Evolutionary conservation across 805 yeast species (phyloP).

Genomic region (Yarrowia bubula): DNA sequence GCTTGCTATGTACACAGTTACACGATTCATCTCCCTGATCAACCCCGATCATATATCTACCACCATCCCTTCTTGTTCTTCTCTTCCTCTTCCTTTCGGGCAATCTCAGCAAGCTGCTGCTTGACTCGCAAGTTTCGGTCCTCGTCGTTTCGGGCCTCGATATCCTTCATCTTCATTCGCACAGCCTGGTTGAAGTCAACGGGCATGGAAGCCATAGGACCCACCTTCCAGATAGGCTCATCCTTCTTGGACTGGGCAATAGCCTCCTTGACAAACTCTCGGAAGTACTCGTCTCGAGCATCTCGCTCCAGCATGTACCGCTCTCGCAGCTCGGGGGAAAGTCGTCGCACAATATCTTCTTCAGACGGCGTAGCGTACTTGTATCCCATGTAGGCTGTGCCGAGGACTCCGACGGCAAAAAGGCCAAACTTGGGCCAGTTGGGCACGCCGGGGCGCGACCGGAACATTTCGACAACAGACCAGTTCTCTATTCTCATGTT

Average conservation of each 20-base stretch:
- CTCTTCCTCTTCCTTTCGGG: slow-evolving; percentile 21
- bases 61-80: slow-evolving; percentile 27
- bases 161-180: slow-evolving; percentile 21
- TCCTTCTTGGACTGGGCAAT: slow-evolving; percentile 19
- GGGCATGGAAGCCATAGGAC: slow-evolving; percentile 22
- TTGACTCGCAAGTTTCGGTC: slow-evolving; percentile 7
- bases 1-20: slow-evolving; percentile 8
- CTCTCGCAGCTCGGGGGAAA: slow-evolving; percentile 18
- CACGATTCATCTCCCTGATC: background rate
- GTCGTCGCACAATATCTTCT: slow-evolving; percentile 21
- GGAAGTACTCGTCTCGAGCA: slow-evolving; percentile 21
- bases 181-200: slow-evolving; percentile 17
- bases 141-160: slow-evolving; percentile 14
- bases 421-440: slow-evolving; percentile 26
- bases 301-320: slow-evolving; percentile 25
- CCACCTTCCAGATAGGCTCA: slow-evolving; percentile 26
- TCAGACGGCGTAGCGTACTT: slow-evolving; percentile 15
- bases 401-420: slow-evolving; percentile 15
- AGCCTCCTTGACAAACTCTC: slow-evolving; percentile 26
- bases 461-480: slow-evolving; percentile 20
- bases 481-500: slow-evolving; percentile 10
- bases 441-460: slow-evolving; percentile 27
- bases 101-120: slow-evolving; percentile 14
- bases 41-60: background rate
- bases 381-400: slow-evolving; percentile 16